These are phyloP conservation scores for Erodium moschatum DNA, from an alignment of 441 rosid genomes.

Conservation along the genomic window DNA sequence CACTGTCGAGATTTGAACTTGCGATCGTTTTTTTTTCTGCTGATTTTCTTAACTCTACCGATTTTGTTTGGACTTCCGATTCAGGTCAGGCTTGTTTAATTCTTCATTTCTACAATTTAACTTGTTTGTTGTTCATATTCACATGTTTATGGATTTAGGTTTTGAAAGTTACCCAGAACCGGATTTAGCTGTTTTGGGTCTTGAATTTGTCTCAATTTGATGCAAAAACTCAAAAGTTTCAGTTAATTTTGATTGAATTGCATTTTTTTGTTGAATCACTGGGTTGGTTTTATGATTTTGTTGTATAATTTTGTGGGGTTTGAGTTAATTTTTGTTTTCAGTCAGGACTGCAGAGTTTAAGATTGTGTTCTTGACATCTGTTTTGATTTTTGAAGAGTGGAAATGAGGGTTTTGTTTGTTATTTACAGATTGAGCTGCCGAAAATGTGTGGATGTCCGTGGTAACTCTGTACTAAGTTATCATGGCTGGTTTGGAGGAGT, in stretches of 20 bases:
- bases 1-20: not conserved
- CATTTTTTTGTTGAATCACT: not conserved
- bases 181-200: not conserved
- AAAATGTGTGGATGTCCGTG: constrained; percentile 11
- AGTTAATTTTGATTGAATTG: not conserved
- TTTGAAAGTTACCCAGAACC: not conserved
- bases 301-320: not conserved
- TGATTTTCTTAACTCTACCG: not conserved
- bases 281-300: not conserved
- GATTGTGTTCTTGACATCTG: too few species aligned
- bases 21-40: not conserved
- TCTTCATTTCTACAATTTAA: not conserved
- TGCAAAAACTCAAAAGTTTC: not conserved
- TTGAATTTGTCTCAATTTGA: not conserved
- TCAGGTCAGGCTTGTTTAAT: constrained; percentile 2
- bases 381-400: too few species aligned
- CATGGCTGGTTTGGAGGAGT: constrained; percentile 87
- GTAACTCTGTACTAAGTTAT: constrained; percentile 20
- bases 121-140: not conserved
- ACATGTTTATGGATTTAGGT: not conserved
- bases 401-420: constrained; percentile 3
- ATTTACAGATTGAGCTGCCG: constrained; percentile 12
- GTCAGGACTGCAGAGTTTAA: too few species aligned
- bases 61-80: not conserved
- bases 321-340: not conserved